Evolutionary conservation across 2,329 filamentous ascomycete species (phyloP).

Genomic region (Aspergillus hiratsukae): DNA sequence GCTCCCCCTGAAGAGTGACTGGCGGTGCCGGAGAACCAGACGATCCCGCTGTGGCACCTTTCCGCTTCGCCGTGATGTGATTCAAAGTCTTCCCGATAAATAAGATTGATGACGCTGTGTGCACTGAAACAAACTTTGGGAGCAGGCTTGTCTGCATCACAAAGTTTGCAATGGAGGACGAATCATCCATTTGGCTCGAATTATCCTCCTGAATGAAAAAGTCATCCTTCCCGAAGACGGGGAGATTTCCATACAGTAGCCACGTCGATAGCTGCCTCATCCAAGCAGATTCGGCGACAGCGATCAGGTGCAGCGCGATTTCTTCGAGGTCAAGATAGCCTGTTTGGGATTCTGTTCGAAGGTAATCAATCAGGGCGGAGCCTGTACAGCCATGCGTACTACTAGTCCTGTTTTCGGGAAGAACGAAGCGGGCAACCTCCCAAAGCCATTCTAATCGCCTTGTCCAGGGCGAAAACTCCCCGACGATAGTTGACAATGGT

Average conservation of each 20-base stretch:
- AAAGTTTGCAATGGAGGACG: conserved; percentile 52
- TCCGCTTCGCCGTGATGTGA: conserved; percentile 61
- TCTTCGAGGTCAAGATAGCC: conserved; percentile 83
- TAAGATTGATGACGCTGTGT: conserved; percentile 75
- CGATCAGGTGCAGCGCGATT: conserved; percentile 67
- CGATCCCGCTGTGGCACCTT: conserved; percentile 27
- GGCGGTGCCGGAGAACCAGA: conserved; percentile 52
- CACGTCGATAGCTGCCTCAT: conserved; percentile 84
- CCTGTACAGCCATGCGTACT: conserved; percentile 53
- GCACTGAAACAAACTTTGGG: conserved; percentile 71
- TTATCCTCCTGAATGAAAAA: conserved; percentile 68
- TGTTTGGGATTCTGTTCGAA: conserved; percentile 74
- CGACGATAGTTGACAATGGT: conserved; percentile 77
- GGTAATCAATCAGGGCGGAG: conserved; percentile 68
- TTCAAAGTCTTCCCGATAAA: conserved; percentile 89
- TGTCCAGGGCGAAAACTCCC: conserved; percentile 83
- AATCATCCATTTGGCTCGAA: conserved; percentile 36
- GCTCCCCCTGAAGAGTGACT: conserved; percentile 45
- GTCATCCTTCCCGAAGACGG: conserved; percentile 71
- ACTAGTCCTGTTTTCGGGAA: conserved; percentile 37
- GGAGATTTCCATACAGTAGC: conserved; percentile 82
- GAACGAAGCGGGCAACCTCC: conserved; percentile 66
- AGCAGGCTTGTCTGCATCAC: conserved; percentile 57
- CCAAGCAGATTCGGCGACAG: conserved; percentile 82
- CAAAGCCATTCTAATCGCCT: conserved; percentile 82